phyloP scores from a whole-genome alignment of 2,329 filamentous ascomycete species.

The Camillea tinctor region DNA sequence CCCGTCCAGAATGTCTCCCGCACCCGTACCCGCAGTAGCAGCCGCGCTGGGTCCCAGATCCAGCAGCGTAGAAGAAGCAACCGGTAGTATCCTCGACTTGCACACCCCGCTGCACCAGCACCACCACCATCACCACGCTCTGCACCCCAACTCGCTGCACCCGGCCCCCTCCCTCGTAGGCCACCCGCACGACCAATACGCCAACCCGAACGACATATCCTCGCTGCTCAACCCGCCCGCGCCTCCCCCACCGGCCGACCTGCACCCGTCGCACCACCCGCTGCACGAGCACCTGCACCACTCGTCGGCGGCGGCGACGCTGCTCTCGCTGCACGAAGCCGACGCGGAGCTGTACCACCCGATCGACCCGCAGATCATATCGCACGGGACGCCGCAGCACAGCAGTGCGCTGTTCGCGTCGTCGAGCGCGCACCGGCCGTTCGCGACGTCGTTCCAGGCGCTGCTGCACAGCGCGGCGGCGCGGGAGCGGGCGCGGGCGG shows the following conservation, averaged over 20 bases:
- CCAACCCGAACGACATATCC: constrained; percentile 49
- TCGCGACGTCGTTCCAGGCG: constrained; percentile 46
- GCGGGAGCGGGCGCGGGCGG: no score
- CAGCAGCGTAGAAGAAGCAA: constrained; percentile 22
- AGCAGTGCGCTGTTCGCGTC: no score
- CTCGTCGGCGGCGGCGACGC: constrained; percentile 21
- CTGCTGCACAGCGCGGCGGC: constrained; percentile 49
- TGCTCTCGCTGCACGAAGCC: constrained; percentile 30
- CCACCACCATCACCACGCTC: constrained; percentile 1
- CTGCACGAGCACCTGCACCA: constrained; percentile 30
- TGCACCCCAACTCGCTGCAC: constrained; percentile 25
- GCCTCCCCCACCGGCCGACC: constrained; percentile 15
- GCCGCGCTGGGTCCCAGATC: constrained; percentile 9
- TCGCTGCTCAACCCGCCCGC: constrained; percentile 37
- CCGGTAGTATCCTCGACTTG: constrained; percentile 24
- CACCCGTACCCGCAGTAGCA: not conserved
- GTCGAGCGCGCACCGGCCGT: no score
- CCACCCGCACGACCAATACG: constrained; percentile 40
- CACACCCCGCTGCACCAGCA: constrained; percentile 18
- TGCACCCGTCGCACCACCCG: constrained; percentile 29
- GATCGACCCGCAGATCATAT: constrained; percentile 61
- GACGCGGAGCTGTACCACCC: constrained; percentile 47
- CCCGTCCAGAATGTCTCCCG: constrained; percentile 18
- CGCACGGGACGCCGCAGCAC: constrained; percentile 36
- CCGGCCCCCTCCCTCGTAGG: constrained; percentile 21